Conservation (phyloP, 176 grass and related monocot genomes). For the Musa troglodytarum region DNA sequence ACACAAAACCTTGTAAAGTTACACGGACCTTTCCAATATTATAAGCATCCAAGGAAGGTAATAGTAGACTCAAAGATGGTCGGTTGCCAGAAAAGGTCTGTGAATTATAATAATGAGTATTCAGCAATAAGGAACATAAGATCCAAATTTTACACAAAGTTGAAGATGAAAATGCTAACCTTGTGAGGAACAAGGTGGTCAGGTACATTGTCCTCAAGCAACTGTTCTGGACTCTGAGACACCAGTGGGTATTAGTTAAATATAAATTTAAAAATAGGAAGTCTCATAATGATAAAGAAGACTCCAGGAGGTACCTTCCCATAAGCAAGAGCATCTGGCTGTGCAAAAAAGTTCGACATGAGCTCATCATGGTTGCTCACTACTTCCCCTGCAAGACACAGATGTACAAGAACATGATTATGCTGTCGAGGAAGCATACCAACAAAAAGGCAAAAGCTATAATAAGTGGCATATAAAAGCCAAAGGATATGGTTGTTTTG, state of each 20-base stretch:
- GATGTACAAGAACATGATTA: slow-evolving; percentile 11
- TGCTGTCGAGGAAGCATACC: background rate
- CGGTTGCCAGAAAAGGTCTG: slow-evolving; percentile 86
- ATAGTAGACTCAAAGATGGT: slow-evolving; percentile 75
- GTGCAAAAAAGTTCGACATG: slow-evolving; percentile 99
- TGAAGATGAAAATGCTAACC: slow-evolving; percentile 28
- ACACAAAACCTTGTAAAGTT: background rate
- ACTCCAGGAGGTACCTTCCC: slow-evolving; percentile 55
- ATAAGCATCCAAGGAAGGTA: slow-evolving; percentile 70
- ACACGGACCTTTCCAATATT: slow-evolving; percentile 68
- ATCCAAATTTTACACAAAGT: slow-evolving; percentile 8
- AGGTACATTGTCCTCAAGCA: slow-evolving; percentile 52
- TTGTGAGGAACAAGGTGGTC: slow-evolving; percentile 84
- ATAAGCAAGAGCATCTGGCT: slow-evolving; percentile 98
- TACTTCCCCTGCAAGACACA: slow-evolving; percentile 51
- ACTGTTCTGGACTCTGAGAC: slow-evolving; percentile 76
- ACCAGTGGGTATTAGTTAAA: slow-evolving; percentile 1
- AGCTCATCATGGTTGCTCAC: slow-evolving; percentile 96
- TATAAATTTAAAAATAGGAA: slow-evolving; percentile 13
- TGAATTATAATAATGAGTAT: slow-evolving; percentile 14
- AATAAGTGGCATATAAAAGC: background rate
- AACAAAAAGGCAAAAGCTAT: background rate
- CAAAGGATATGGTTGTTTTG: background rate
- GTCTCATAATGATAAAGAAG: slow-evolving; percentile 11
- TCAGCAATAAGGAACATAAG: slow-evolving; percentile 3